These are phyloP conservation scores for Passiflora organensis DNA, from an alignment of 345 rosid species.

Conservation along the genomic window DNA sequence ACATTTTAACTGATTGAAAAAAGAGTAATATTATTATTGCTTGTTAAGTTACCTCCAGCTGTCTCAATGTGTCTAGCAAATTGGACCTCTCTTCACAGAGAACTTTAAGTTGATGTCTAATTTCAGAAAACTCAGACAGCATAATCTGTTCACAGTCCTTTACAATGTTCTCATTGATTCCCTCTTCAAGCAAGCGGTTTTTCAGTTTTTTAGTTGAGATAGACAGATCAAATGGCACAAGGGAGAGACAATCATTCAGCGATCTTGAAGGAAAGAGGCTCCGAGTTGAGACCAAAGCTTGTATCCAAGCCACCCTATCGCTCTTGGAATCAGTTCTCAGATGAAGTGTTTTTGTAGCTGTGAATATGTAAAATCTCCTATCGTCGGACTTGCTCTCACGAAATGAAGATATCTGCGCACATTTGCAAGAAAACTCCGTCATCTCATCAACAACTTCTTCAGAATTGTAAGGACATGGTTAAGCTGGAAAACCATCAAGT, in stretches of 20 bases:
- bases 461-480: too few relatives aligned
- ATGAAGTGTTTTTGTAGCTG: conserved; percentile 97
- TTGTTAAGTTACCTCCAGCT: conserved; percentile 64
- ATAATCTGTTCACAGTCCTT: conserved; percentile 87
- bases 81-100: conserved; percentile 71
- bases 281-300: conserved; percentile 71
- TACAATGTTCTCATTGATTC: conserved; percentile 60
- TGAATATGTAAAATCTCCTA: conserved; percentile 81
- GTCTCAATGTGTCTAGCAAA: conserved; percentile 78
- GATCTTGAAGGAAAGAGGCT: conserved; percentile 57
- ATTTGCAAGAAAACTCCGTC: conserved; percentile 6
- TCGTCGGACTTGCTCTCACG: conserved; percentile 97
- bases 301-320: conserved; percentile 90
- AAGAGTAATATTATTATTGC: too few relatives aligned
- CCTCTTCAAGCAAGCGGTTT: conserved; percentile 58
- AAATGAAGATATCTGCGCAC: conserved; percentile 80
- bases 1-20: too few relatives aligned
- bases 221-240: conserved; percentile 50
- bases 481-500: too few relatives aligned
- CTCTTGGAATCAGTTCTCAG: conserved; percentile 71
- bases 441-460: too few relatives aligned
- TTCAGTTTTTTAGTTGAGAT: conserved; percentile 76
- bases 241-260: conserved; percentile 52
- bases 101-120: conserved; percentile 62
- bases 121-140: conserved; percentile 75